These are phyloP conservation scores for Podospora didyma DNA, from an alignment of 495 filamentous ascomycete genomes.

Conservation along the genomic window DNA sequence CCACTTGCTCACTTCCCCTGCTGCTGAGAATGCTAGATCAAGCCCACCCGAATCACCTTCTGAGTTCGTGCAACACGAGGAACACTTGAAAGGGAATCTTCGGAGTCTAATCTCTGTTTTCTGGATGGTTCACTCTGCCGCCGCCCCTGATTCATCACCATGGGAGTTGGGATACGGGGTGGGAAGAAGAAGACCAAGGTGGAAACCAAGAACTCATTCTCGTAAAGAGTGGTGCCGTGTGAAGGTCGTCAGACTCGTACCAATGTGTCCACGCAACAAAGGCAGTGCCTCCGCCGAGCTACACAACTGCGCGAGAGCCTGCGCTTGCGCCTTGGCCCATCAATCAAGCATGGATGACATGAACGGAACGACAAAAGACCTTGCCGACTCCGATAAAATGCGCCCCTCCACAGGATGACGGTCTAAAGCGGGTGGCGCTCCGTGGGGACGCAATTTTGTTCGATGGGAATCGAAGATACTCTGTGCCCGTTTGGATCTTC, in stretches of 20 bases:
- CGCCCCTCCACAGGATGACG: neutral
- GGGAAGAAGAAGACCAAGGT: neutral
- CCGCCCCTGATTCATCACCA: neutral
- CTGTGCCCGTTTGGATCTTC: neutral
- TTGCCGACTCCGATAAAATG: neutral
- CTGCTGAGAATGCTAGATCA: neutral
- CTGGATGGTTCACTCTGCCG: neutral
- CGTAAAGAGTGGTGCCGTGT: neutral
- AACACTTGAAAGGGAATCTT: neutral
- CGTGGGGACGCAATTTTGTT: constrained; percentile 1
- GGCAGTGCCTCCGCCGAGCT: neutral
- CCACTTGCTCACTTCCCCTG: neutral
- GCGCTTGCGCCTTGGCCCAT: neutral
- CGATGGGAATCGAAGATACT: constrained; percentile 1
- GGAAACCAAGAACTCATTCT: neutral
- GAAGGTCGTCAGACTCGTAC: neutral
- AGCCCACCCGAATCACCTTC: neutral
- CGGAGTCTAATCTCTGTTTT: neutral
- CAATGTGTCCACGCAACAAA: neutral
- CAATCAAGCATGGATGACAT: neutral
- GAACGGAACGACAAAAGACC: too few species aligned
- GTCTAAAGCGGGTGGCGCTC: neutral
- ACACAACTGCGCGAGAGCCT: neutral
- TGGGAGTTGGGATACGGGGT: neutral
- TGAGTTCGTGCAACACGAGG: neutral